Evolutionary conservation across 257 asterid genomes (phyloP).

Genomic region (Striga asiatica): DNA sequence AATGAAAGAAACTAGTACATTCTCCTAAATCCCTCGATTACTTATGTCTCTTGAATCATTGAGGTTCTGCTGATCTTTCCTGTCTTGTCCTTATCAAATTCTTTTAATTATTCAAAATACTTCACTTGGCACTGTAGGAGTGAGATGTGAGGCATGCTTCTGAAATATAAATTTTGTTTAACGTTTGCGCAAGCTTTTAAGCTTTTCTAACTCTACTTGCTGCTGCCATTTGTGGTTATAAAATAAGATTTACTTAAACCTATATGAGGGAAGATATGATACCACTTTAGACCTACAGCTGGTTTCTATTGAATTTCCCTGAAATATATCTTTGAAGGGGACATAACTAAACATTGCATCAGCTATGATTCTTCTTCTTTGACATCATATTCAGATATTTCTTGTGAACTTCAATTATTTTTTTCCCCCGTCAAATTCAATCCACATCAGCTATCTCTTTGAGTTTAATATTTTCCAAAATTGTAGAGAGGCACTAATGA

Average conservation of each 20-base stretch:
- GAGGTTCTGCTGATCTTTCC: neutral
- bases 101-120: neutral
- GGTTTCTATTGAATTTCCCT: neutral
- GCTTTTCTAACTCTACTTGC: neutral
- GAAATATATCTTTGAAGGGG: neutral
- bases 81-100: neutral
- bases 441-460: constrained; percentile 2
- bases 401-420: neutral
- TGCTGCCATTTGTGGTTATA: too few relatives aligned
- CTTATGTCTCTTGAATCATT: neutral
- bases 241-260: too few relatives aligned
- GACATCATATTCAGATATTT: too few relatives aligned
- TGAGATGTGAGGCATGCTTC: neutral
- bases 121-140: neutral
- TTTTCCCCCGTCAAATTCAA: too few relatives aligned
- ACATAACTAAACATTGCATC: neutral
- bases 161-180: neutral
- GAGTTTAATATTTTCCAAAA: constrained; percentile 7
- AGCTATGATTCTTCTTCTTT: too few relatives aligned
- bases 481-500: constrained; percentile 11
- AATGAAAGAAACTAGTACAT: constrained; percentile 47
- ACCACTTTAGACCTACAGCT: neutral
- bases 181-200: neutral
- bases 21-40: neutral
- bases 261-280: neutral